Percentiles rank a stretch among this genome's conserved stretches.
phyloP scores from a whole-genome alignment of 345 rosid genomes.

The Trapa bicornis region DNA sequence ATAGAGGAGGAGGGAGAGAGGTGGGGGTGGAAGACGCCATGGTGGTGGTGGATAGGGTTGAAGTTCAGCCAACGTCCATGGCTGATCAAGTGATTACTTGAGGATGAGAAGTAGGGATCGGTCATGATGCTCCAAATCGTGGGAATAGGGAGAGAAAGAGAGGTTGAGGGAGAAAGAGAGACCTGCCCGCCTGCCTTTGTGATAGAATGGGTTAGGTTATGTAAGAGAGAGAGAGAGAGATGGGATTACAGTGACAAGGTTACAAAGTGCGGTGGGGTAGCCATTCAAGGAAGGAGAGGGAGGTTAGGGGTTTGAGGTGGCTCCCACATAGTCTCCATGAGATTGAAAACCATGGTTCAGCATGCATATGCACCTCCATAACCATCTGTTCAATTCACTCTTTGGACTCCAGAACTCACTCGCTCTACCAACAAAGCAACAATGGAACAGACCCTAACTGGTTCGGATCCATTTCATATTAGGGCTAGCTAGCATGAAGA shows the following conservation, averaged over 20 bases:
- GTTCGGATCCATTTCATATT: no score
- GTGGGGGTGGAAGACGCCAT: constrained; percentile 6
- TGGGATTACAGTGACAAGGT: constrained; percentile 3
- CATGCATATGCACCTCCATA: no score
- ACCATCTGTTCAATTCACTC: no score
- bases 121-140: constrained; percentile 12
- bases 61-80: constrained; percentile 11
- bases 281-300: constrained; percentile 20
- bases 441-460: no score
- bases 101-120: constrained; percentile 6
- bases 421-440: no score
- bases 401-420: no score
- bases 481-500: no score
- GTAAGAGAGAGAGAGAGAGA: neutral
- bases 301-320: constrained; percentile 6
- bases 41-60: constrained; percentile 13
- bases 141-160: constrained; percentile 7
- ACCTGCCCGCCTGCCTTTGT: no score
- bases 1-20: constrained; percentile 1
- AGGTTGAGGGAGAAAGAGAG: no score
- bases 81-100: constrained; percentile 3
- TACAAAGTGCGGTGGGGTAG: neutral
- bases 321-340: neutral
- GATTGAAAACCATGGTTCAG: no score
- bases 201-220: constrained; percentile 5